These are phyloP conservation scores for Macrophomina phaseolina DNA, from an alignment of 2,329 filamentous ascomycete species.

Conservation along the genomic window DNA sequence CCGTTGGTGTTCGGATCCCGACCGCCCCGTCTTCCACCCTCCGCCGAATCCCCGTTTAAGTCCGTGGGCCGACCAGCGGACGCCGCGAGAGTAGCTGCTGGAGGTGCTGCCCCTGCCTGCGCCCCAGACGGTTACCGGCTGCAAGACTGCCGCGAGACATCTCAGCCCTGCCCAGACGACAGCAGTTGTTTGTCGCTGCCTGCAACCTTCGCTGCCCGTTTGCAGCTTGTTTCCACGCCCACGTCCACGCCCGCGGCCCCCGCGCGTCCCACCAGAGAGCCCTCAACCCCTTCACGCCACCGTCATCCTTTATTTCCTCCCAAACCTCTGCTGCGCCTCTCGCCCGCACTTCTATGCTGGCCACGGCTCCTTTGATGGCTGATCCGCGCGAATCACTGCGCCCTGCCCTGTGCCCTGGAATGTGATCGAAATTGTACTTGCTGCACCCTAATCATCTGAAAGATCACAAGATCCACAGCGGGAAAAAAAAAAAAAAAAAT, in stretches of 20 bases:
- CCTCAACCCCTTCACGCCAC: slow-evolving; percentile 13
- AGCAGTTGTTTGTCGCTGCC: not conserved
- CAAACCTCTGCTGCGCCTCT: slow-evolving; percentile 14
- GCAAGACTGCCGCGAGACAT: slow-evolving; percentile 10
- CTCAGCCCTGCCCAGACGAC: slow-evolving; percentile 14
- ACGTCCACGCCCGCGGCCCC: not conserved
- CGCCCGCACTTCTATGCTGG: slow-evolving; percentile 7
- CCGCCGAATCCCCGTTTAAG: slow-evolving; percentile 10
- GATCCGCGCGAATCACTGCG: not conserved
- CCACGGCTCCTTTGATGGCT: not conserved
- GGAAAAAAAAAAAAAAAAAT: not conserved
- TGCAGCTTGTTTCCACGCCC: not conserved
- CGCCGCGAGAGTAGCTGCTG: not conserved
- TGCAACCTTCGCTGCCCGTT: not conserved
- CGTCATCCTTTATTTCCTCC: slow-evolving; percentile 1
- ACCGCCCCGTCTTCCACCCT: slow-evolving; percentile 18
- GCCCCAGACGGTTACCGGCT: slow-evolving; percentile 12
- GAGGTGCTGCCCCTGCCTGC: not conserved
- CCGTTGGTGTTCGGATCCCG: slow-evolving; percentile 9
- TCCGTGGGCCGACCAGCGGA: not conserved
- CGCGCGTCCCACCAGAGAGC: not conserved
- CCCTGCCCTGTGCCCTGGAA: slow-evolving; percentile 3
- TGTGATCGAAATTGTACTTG: slow-evolving; percentile 22
- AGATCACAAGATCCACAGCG: slow-evolving; percentile 16
- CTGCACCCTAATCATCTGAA: slow-evolving; percentile 5